Percentiles rank a stretch among this genome's conserved stretches.
Evolutionary conservation across 2,329 filamentous ascomycete species (phyloP).

Genomic region (Metarhizium album): DNA sequence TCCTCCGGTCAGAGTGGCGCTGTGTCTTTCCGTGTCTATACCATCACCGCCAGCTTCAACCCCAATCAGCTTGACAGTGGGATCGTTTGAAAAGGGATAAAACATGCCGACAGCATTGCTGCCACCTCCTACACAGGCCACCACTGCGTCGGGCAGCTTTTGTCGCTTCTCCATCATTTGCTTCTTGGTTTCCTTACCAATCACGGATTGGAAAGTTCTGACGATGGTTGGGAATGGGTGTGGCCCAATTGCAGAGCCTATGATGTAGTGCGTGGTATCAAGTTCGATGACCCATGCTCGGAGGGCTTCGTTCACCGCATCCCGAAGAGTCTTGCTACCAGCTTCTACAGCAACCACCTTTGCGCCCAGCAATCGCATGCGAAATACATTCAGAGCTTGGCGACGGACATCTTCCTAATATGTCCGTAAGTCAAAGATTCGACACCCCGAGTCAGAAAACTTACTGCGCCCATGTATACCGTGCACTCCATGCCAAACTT

Average conservation of each 20-base stretch:
- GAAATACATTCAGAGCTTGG: conserved; percentile 95
- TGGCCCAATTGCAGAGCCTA: conserved; percentile 92
- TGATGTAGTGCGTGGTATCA: conserved; percentile 94
- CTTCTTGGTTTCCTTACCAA: conserved; percentile 85
- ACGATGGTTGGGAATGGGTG: conserved; percentile 98
- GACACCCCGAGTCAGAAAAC: conserved; percentile 12
- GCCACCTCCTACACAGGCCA: conserved; percentile 92
- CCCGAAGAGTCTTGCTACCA: conserved; percentile 70
- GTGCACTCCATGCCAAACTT: conserved; percentile 98
- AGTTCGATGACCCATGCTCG: conserved; percentile 90
- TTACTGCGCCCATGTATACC: conserved; percentile 85
- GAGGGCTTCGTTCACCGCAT: conserved; percentile 91
- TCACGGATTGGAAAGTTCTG: conserved; percentile 93
- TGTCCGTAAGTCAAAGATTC: conserved; percentile 12
- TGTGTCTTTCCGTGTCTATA: conserved; percentile 73
- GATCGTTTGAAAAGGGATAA: conserved; percentile 84
- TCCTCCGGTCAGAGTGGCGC: conserved; percentile 77
- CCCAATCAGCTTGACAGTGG: conserved; percentile 75
- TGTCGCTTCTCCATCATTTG: conserved; percentile 79
- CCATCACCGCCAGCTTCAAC: conserved; percentile 95
- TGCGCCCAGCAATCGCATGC: conserved; percentile 91
- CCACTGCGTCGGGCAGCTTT: conserved; percentile 88
- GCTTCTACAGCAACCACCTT: conserved; percentile 88
- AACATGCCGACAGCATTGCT: conserved; percentile 98
- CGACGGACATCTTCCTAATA: conserved; percentile 75